Evolutionary conservation across 139 green algal species (phyloP), one percentile per base, ranked within the genome.

Genomic region (Tetratostichococcus sp.): DNA sequence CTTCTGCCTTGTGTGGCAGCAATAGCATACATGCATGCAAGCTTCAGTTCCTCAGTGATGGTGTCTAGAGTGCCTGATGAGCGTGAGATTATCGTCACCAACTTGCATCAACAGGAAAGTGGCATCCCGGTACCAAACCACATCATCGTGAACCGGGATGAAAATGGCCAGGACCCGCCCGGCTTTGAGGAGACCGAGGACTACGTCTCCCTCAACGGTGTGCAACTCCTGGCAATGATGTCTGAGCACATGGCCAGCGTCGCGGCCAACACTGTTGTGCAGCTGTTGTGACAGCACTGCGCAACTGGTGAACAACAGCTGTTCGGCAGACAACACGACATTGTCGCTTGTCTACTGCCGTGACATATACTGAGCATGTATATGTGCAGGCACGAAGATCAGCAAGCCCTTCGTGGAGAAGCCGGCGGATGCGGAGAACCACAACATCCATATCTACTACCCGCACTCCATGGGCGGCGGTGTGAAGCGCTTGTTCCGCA

Each of bases 381-480:
- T 31, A 19, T 43, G 19, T 32, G 71, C 59, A 88, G 92, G 93
- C 21, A 69, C 84, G 71, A 75, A 86, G 67, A 96, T 99, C 34
- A 77, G 89, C 69, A 99, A 99, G 86, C 96, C 96, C 0, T 99
- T 99, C 87, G 96, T 99, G 35, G 96, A 99, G 87, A 99, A 99
- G 85, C 96, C 96, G 1, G 86, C 86, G 19, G 84, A 89, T 62
- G 94, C 90, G 16, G 95, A 99, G 75, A 91, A 99, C 80, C 96
- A 99, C 89, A 98, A 98, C 79, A 86, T 99, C 32, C 93, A 91
- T 78, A 98, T 99, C 71, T 99, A 99, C 84, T 99, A 99, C 86
- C 96, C 96, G 0, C 87, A 94, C 84, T 90, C 85, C 50, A 96
- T 97, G 88, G 96, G 95, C n/a, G 96, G 96, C 30, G 96, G 96